Conservation (phyloP, 1,139 yeast genomes). For the Kazachstania sp. region DNA sequence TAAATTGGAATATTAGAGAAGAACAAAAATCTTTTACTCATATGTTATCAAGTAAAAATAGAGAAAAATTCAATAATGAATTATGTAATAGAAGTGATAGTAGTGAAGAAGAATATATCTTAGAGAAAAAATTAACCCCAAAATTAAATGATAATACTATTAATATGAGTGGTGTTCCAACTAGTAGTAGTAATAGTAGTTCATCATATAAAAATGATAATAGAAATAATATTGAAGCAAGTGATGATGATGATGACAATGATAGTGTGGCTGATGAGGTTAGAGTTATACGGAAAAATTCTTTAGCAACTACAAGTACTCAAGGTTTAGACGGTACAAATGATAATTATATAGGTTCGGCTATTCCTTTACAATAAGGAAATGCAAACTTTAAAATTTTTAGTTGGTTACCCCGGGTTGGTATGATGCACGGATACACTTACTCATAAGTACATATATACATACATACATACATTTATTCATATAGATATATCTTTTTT, state of each 20-base stretch:
- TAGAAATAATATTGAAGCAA: neutral
- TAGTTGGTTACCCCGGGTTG: too few species aligned
- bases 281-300: constrained; percentile 1
- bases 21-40: constrained; percentile 64
- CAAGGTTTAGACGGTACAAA: neutral
- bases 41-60: constrained; percentile 28
- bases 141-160: neutral
- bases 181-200: too few species aligned
- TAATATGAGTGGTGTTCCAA: neutral
- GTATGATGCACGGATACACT: too few species aligned
- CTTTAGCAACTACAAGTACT: neutral
- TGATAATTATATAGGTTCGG: neutral
- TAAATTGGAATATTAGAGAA: constrained; percentile 82
- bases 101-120: constrained; percentile 13
- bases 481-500: too few species aligned
- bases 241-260: neutral
- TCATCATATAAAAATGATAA: neutral
- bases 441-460: too few species aligned
- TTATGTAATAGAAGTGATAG: constrained; percentile 2
- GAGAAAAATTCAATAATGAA: constrained; percentile 17
- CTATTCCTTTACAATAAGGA: neutral
- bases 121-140: constrained; percentile 6
- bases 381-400: neutral
- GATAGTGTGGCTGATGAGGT: neutral
- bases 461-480: too few species aligned